phyloP scores from a whole-genome alignment of 208 protist species.

The Porcisia hertigi region DNA sequence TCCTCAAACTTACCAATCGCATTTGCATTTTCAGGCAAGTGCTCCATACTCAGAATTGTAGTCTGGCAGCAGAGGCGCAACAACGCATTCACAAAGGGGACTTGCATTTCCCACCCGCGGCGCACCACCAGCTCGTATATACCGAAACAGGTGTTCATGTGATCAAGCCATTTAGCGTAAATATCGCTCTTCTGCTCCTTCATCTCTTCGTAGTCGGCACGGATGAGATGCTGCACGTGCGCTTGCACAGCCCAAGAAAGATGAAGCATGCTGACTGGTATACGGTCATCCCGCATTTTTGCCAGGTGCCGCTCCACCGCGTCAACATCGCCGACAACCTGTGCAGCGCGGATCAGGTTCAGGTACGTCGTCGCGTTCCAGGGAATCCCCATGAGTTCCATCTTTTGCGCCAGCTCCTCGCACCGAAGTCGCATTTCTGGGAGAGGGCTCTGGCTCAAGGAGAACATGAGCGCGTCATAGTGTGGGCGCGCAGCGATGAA shows the following conservation, averaged over 20 bases:
- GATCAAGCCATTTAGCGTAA: conserved; percentile 57
- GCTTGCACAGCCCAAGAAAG: conserved; percentile 83
- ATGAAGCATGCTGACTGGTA: conserved; percentile 66
- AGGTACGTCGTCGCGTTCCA: conserved; percentile 87
- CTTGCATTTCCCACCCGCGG: conserved; percentile 78
- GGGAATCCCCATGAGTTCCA: conserved; percentile 88
- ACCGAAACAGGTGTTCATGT: conserved; percentile 81
- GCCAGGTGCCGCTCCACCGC: conserved; percentile 73
- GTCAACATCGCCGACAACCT: conserved; percentile 81
- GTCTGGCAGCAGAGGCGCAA: conserved; percentile 83
- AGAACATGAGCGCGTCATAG: conserved; percentile 87
- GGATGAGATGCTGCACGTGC: conserved; percentile 75
- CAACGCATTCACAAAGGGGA: conserved; percentile 81
- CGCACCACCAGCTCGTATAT: conserved; percentile 84
- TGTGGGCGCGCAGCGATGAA: conserved; percentile 85
- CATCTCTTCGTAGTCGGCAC: conserved; percentile 70
- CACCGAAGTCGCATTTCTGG: conserved; percentile 87
- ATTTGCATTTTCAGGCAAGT: conserved; percentile 50
- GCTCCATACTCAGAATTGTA: conserved; percentile 81
- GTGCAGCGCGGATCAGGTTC: conserved; percentile 80
- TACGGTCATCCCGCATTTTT: conserved; percentile 83
- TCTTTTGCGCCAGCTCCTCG: conserved; percentile 88
- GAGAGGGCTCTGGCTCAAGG: conserved; percentile 69
- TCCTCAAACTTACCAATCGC: conserved; percentile 74
- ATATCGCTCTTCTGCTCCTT: conserved; percentile 57